These are phyloP conservation scores for Cyberlindnera nakhonratchasimensis DNA, from an alignment of 805 yeast genomes.

Conservation along the genomic window DNA sequence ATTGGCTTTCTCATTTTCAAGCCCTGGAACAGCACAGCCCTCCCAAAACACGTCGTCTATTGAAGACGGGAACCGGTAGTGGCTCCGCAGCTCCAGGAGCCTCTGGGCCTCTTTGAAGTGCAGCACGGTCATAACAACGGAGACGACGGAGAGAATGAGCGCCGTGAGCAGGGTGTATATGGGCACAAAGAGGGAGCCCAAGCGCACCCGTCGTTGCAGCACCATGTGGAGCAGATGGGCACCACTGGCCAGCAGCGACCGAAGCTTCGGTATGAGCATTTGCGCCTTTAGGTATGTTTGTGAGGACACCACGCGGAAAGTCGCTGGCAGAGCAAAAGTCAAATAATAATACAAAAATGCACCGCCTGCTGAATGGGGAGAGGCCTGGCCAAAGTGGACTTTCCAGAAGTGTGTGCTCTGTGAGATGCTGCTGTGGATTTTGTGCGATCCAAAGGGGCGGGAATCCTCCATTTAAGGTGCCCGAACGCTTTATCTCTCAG, in stretches of 20 bases:
- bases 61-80: constrained; percentile 10
- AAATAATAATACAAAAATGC: no score
- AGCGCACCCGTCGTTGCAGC: not conserved
- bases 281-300: no score
- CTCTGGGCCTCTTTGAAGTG: constrained; percentile 1
- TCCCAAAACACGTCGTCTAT: constrained; percentile 45
- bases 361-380: no score
- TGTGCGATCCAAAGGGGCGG: no score
- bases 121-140: not conserved
- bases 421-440: no score
- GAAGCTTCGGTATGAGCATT: no score
- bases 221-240: not conserved
- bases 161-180: constrained; percentile 4
- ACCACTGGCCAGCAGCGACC: not conserved
- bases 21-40: constrained; percentile 47
- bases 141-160: not conserved
- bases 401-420: no score
- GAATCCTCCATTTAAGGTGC: no score
- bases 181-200: not conserved
- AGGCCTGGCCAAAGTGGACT: no score
- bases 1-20: constrained; percentile 47
- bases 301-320: no score
- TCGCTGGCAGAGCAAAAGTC: no score
- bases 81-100: constrained; percentile 2
- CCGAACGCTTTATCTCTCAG: no score